Evolutionary conservation across 495 filamentous ascomycete genomes (phyloP).

Genomic region (Annulohypoxylon bovei): DNA sequence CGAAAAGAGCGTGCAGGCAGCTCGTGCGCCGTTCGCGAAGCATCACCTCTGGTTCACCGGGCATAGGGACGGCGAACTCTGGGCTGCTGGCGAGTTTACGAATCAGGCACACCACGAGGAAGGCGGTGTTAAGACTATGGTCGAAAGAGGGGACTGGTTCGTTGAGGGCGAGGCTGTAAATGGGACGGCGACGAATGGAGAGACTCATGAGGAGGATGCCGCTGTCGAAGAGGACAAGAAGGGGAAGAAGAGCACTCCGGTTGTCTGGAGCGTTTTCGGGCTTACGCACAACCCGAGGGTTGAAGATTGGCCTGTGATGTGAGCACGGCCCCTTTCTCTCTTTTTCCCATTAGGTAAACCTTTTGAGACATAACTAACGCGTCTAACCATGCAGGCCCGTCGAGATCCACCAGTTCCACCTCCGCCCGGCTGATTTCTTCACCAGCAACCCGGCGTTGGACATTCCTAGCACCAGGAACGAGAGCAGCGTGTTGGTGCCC

Average conservation of each 20-base stretch:
- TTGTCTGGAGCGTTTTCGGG: slow-evolving; percentile 71
- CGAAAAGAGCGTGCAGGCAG: slow-evolving; percentile 71
- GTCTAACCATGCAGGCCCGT: slow-evolving; percentile 56
- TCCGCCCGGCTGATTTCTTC: slow-evolving; percentile 66
- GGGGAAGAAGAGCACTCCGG: slow-evolving; percentile 53
- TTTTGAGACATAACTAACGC: neutral
- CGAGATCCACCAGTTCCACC: slow-evolving; percentile 67
- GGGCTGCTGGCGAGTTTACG: slow-evolving; percentile 85
- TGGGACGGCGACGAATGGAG: slow-evolving; percentile 40
- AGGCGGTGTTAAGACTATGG: slow-evolving; percentile 47
- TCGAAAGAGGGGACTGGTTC: slow-evolving; percentile 46
- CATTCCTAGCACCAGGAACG: slow-evolving; percentile 63
- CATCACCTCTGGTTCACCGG: slow-evolving; percentile 84
- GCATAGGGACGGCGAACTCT: slow-evolving; percentile 81
- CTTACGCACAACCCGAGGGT: slow-evolving; percentile 68
- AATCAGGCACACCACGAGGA: slow-evolving; percentile 67
- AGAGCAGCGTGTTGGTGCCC: slow-evolving; percentile 59
- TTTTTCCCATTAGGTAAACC: neutral
- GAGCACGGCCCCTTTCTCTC: slow-evolving; percentile 39
- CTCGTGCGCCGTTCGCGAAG: slow-evolving; percentile 83
- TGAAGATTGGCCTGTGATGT: slow-evolving; percentile 72
- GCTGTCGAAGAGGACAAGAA: slow-evolving; percentile 6
- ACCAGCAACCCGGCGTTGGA: slow-evolving; percentile 64
- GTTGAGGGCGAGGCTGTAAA: slow-evolving; percentile 40
- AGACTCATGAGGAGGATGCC: neutral